Evolutionary conservation across 2,329 filamentous ascomycete genomes (phyloP).

Genomic region (Trichoderma endophyticum): DNA sequence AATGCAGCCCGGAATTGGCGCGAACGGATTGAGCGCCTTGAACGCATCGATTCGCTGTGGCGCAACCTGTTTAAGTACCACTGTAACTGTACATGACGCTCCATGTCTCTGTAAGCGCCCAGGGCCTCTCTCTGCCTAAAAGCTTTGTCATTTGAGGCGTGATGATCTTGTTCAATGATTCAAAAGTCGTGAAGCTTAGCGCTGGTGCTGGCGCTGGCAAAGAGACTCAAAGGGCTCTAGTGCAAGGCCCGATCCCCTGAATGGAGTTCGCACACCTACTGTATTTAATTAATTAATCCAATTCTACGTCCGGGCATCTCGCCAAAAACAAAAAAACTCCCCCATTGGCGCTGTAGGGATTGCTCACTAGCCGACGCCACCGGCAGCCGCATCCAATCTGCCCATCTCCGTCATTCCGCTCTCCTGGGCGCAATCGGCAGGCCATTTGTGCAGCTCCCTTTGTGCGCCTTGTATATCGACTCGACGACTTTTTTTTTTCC

Average conservation of each 20-base stretch:
- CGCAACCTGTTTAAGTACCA: not conserved
- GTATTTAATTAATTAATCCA: not conserved
- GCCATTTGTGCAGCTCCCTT: constrained; percentile 7
- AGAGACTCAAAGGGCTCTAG: not conserved
- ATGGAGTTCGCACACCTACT: not conserved
- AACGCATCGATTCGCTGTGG: not conserved
- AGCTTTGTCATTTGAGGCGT: not conserved
- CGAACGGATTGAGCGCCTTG: constrained; percentile 1
- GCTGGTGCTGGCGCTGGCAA: not conserved
- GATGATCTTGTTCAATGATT: not conserved
- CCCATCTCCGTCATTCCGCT: constrained; percentile 18
- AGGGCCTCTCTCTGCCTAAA: not conserved
- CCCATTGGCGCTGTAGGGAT: not conserved
- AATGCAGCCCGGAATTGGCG: not conserved
- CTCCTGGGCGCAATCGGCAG: constrained; percentile 17
- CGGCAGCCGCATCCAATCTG: constrained; percentile 18
- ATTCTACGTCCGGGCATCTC: not conserved
- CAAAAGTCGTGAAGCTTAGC: not conserved
- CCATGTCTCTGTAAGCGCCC: not conserved
- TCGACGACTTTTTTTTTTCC: not conserved
- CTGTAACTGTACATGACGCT: not conserved
- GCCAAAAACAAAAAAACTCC: not conserved
- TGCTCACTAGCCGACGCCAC: constrained; percentile 12
- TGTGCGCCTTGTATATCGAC: not conserved
- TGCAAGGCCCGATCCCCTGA: constrained; percentile 9